These are phyloP conservation scores for Coemansia sp. DNA, from an alignment of 192 early-diverging fungal genomes.

Conservation along the genomic window DNA sequence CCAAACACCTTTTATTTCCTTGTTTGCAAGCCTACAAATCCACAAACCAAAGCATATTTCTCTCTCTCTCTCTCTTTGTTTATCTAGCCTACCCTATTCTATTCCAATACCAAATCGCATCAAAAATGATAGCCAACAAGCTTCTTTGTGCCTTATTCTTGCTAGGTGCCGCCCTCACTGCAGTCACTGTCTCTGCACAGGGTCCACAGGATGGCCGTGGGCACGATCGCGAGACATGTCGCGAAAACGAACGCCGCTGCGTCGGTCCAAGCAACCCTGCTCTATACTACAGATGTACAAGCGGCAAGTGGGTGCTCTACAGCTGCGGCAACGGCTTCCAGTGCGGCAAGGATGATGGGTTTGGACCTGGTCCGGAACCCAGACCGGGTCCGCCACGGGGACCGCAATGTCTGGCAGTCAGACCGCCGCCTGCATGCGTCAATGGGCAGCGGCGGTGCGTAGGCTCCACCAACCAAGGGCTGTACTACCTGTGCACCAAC, in stretches of 20 bases:
- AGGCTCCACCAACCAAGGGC: slow-evolving; percentile 16
- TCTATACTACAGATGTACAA: slow-evolving; percentile 37
- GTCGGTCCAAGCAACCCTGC: slow-evolving; percentile 21
- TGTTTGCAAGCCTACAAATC: no score
- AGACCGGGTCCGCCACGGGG: not conserved
- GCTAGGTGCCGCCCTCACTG: not conserved
- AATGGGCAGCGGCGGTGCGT: slow-evolving; percentile 43
- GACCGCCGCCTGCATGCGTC: slow-evolving; percentile 18
- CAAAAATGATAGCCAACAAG: not conserved
- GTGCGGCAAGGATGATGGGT: slow-evolving; percentile 11
- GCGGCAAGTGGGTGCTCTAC: slow-evolving; percentile 32
- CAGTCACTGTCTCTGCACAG: not conserved
- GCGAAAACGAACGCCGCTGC: slow-evolving; percentile 38
- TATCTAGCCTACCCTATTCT: not conserved
- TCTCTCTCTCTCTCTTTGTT: no score
- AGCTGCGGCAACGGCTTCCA: slow-evolving; percentile 44
- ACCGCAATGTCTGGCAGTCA: slow-evolving; percentile 20
- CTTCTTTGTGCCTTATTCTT: not conserved
- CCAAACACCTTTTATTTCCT: no score
- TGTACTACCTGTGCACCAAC: slow-evolving; percentile 47
- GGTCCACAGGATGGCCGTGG: not conserved
- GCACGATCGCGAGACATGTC: slow-evolving; percentile 8
- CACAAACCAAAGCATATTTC: no score
- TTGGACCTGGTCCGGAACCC: not conserved
- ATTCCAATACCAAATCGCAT: not conserved